These are phyloP conservation scores for Chlamydomonas schloesseri DNA, from an alignment of 139 green algal genomes.

Conservation along the genomic window DNA sequence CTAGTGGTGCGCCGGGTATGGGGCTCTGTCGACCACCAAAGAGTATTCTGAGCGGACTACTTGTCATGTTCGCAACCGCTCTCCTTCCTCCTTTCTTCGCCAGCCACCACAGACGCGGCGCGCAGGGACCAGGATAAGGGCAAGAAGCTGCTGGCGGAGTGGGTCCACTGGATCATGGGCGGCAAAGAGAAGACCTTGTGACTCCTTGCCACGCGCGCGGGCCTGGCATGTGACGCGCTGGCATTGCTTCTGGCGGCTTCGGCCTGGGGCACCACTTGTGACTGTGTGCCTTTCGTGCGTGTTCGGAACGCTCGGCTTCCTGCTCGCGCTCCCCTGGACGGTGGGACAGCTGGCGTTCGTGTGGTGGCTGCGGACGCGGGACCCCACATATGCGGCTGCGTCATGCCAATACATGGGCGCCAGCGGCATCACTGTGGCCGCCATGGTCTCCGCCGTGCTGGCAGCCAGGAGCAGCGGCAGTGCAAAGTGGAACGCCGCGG, in stretches of 20 bases:
- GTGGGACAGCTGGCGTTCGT: too few relatives aligned
- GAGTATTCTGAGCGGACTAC: too few relatives aligned
- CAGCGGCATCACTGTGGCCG: background rate
- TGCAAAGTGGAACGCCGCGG: background rate
- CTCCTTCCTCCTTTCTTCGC: too few relatives aligned
- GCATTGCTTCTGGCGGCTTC: background rate
- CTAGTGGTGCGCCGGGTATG: too few relatives aligned
- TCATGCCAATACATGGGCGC: background rate
- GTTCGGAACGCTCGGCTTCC: too few relatives aligned
- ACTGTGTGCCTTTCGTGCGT: background rate
- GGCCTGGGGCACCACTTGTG: background rate
- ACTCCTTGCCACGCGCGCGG: background rate
- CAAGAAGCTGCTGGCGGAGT: background rate
- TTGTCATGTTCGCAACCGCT: too few relatives aligned
- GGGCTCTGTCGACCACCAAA: too few relatives aligned
- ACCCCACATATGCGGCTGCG: background rate
- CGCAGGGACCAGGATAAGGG: too few relatives aligned
- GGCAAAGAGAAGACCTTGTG: background rate
- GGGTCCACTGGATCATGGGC: background rate
- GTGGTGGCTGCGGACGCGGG: background rate
- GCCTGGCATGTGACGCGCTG: background rate
- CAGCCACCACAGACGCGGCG: too few relatives aligned
- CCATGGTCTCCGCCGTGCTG: background rate
- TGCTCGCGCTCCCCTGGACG: background rate
- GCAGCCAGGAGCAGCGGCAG: background rate